Percentiles rank a stretch among this genome's conserved stretches.
Evolutionary conservation across 2,329 filamentous ascomycete genomes (phyloP).

Genomic region (Zelopaecilomyces penicillatus): DNA sequence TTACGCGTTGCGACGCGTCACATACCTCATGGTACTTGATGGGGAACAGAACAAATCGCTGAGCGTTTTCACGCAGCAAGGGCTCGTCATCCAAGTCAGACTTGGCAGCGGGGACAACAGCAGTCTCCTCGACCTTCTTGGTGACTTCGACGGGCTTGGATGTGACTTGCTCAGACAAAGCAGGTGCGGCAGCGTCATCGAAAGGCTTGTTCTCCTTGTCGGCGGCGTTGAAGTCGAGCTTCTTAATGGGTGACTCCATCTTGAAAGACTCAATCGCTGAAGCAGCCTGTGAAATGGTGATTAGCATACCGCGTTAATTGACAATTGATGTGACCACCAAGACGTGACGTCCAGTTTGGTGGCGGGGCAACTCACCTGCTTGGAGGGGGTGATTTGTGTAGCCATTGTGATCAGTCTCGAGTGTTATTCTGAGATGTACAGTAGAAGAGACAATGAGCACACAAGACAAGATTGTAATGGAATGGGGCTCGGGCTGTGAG

Average conservation of each 20-base stretch:
- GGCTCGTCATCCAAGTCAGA: slow-evolving; percentile 75
- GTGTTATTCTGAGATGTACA: slow-evolving; percentile 3
- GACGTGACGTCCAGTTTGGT: background rate
- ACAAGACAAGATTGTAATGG: slow-evolving; percentile 10
- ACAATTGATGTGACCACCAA: background rate
- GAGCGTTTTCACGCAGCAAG: slow-evolving; percentile 86
- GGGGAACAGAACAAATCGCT: slow-evolving; percentile 95
- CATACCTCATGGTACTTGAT: slow-evolving; percentile 99
- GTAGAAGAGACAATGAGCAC: slow-evolving; percentile 11
- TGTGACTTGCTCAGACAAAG: slow-evolving; percentile 48
- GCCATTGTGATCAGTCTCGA: slow-evolving; percentile 51
- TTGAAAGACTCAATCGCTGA: slow-evolving; percentile 80
- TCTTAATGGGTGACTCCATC: slow-evolving; percentile 90
- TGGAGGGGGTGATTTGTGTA: slow-evolving; percentile 56
- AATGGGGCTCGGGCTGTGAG: slow-evolving; percentile 14
- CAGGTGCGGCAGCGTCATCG: slow-evolving; percentile 40
- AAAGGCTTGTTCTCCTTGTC: slow-evolving; percentile 75
- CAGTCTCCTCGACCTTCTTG: slow-evolving; percentile 24
- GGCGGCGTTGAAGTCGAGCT: slow-evolving; percentile 64
- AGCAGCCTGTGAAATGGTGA: slow-evolving; percentile 56
- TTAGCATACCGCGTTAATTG: slow-evolving; percentile 5
- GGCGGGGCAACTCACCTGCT: slow-evolving; percentile 38
- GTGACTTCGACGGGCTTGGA: slow-evolving; percentile 47
- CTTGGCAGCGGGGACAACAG: slow-evolving; percentile 47
- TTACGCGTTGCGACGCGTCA: slow-evolving; percentile 58